These are phyloP conservation scores for Botrytis galanthina DNA, from an alignment of 2,329 filamentous ascomycete genomes.

Conservation along the genomic window DNA sequence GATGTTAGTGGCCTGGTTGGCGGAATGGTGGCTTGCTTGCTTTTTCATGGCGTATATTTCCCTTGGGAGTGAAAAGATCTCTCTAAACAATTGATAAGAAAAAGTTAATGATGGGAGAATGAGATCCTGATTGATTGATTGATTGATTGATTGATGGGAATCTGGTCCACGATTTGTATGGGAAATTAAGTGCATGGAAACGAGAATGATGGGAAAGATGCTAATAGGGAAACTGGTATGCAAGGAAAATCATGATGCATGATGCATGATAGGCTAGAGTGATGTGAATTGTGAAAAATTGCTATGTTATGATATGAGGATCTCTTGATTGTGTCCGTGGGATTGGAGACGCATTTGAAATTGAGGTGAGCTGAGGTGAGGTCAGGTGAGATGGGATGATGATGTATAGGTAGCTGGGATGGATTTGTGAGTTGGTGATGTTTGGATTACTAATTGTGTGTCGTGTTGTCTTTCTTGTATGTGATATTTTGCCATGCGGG, in stretches of 20 bases:
- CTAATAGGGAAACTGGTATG: background rate
- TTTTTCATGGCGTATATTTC: conserved; percentile 10
- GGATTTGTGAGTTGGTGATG: background rate
- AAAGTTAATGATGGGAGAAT: conserved; percentile 2
- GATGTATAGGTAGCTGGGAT: background rate
- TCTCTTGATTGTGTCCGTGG: background rate
- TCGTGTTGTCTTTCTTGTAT: background rate
- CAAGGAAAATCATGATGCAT: background rate
- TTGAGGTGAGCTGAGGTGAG: background rate
- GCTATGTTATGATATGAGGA: background rate
- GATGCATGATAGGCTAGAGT: background rate
- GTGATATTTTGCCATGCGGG: background rate
- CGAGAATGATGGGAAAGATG: background rate
- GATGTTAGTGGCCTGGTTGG: conserved; percentile 1
- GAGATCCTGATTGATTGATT: background rate
- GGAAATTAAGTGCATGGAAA: background rate
- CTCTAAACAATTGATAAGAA: background rate
- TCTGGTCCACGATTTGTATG: background rate
- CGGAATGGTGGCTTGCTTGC: background rate
- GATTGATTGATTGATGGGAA: background rate
- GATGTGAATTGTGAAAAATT: background rate
- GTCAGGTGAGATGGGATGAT: background rate
- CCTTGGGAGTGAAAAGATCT: background rate
- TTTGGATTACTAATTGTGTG: background rate
- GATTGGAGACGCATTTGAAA: background rate